Conservation (phyloP, 2,329 filamentous ascomycete species). For the Pseudogymnoascus sp. region DNA sequence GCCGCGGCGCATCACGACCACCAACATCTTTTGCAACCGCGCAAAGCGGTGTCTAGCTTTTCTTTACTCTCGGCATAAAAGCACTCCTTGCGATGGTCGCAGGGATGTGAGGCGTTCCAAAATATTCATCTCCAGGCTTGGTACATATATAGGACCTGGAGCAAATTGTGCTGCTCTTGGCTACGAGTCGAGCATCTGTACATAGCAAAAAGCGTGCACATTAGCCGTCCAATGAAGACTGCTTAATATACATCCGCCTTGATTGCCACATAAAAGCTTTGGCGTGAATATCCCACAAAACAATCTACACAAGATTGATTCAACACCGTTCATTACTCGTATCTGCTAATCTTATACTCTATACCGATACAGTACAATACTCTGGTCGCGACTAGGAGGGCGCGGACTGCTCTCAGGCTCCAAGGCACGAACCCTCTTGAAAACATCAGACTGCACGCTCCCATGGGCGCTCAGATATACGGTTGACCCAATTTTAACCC, state of each 20-base stretch:
- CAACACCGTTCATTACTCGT: not conserved
- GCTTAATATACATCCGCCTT: not conserved
- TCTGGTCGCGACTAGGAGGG: not conserved
- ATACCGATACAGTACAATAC: conserved; percentile 8
- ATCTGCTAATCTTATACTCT: not conserved
- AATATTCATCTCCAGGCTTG: not conserved
- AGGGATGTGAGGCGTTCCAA: conserved; percentile 5
- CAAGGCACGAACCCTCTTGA: not conserved
- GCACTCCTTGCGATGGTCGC: conserved; percentile 6
- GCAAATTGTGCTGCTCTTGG: not conserved
- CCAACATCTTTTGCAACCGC: not conserved
- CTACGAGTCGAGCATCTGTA: not conserved
- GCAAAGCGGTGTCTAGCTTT: not conserved
- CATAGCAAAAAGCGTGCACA: conserved; percentile 5
- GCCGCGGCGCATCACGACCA: not conserved
- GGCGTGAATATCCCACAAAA: not conserved
- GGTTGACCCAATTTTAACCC: not conserved
- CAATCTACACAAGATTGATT: no score
- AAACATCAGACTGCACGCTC: not conserved
- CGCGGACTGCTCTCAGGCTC: not conserved
- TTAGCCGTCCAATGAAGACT: not conserved
- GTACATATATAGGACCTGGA: not conserved
- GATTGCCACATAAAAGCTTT: not conserved
- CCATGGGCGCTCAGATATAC: not conserved
- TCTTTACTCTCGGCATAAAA: not conserved